Percentiles rank a stretch among this genome's conserved stretches.
Conservation (phyloP, 805 yeast genomes). For the Pichia kluyveri region DNA sequence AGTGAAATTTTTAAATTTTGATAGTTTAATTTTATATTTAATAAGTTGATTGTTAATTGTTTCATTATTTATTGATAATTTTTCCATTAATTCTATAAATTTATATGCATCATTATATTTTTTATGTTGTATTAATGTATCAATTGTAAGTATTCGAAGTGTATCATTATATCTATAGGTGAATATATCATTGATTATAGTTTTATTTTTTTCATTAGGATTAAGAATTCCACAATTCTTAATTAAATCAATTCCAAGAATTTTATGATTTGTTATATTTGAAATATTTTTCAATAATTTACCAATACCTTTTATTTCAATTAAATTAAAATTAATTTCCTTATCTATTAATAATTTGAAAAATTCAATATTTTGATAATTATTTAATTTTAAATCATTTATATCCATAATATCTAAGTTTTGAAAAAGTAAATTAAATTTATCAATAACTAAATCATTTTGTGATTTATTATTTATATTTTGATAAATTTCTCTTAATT, state of each 20-base stretch:
- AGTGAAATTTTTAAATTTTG: neutral
- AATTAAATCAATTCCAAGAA: neutral
- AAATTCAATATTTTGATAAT: neutral
- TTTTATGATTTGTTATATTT: neutral
- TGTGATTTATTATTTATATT: neutral
- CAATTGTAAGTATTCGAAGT: constrained; percentile 14
- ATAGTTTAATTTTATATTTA: constrained; percentile 2
- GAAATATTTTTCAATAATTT: constrained; percentile 1
- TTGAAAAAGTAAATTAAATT: neutral
- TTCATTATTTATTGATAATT: neutral
- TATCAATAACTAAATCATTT: neutral
- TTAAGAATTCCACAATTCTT: constrained; percentile 10
- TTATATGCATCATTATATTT: constrained; percentile 10
- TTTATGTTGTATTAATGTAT: constrained; percentile 11
- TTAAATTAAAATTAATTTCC: neutral
- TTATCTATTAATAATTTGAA: neutral
- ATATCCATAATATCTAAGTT: neutral
- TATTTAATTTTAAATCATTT: constrained; percentile 1
- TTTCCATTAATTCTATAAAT: constrained; percentile 7
- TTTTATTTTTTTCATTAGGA: neutral
- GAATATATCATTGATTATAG: constrained; percentile 3
- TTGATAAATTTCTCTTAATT: neutral
- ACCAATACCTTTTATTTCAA: constrained; percentile 1
- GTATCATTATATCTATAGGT: constrained; percentile 9
- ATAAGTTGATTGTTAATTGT: neutral